These are phyloP conservation scores for Coniferiporia sulphurascens DNA, from an alignment of 1,284 basidiomycete species.

Conservation along the genomic window DNA sequence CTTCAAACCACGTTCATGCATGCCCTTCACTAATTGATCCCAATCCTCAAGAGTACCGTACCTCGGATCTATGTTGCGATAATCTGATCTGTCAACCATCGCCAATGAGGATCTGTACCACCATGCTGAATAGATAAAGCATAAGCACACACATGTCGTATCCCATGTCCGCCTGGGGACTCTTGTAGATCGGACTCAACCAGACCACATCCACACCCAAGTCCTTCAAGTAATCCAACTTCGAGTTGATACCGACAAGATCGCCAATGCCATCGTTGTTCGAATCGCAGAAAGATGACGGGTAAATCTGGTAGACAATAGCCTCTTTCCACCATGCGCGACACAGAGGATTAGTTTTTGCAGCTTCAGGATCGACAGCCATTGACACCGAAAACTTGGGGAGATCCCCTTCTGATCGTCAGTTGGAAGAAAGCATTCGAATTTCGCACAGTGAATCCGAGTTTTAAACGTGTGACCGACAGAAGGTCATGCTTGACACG, in stretches of 20 bases:
- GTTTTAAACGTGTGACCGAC: too few species aligned
- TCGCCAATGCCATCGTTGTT: constrained; percentile 77
- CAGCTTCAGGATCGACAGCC: not conserved
- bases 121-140: constrained; percentile 14
- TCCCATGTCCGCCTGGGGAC: constrained; percentile 69
- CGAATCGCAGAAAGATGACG: constrained; percentile 67
- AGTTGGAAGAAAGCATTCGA: too few species aligned
- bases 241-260: constrained; percentile 59
- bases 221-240: constrained; percentile 66
- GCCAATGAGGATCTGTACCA: not conserved
- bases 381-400: not conserved
- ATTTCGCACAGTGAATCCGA: too few species aligned
- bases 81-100: constrained; percentile 49
- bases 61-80: constrained; percentile 63
- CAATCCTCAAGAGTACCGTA: constrained; percentile 75
- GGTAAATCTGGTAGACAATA: constrained; percentile 73
- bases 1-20: constrained; percentile 66
- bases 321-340: constrained; percentile 63
- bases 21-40: constrained; percentile 55
- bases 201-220: constrained; percentile 72
- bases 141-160: constrained; percentile 51
- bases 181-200: constrained; percentile 72
- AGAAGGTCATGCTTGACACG: too few species aligned
- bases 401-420: not conserved
- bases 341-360: not conserved